Conservation (phyloP, 1,284 basidiomycete species). For the Salmacisia buchloeana region DNA sequence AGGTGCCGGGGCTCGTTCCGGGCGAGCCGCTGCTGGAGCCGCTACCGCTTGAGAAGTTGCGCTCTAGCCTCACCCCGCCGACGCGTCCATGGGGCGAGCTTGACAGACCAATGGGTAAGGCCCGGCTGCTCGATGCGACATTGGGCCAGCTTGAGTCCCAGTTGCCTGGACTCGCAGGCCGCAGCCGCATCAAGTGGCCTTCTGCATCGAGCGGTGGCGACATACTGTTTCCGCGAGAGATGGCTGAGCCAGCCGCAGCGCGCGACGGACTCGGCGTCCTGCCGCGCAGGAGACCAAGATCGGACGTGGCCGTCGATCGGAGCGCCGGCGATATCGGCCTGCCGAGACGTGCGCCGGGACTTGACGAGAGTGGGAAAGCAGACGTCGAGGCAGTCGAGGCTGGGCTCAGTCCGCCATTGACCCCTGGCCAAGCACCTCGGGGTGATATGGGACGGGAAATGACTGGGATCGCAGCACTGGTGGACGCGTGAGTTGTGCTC, state of each 20-base stretch:
- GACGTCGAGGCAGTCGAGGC: too few species aligned
- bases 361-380: too few species aligned
- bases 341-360: too few species aligned
- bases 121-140: background rate
- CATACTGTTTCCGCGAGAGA: background rate
- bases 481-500: too few species aligned
- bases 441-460: slow-evolving; percentile 1
- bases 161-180: background rate
- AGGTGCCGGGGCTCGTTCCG: background rate
- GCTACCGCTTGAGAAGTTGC: slow-evolving; percentile 1
- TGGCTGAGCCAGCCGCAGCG: background rate
- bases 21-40: background rate
- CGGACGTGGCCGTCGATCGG: too few species aligned
- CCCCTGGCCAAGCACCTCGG: background rate
- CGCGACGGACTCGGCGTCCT: background rate
- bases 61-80: background rate
- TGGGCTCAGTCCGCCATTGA: too few species aligned
- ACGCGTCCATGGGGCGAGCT: background rate
- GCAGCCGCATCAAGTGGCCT: too few species aligned
- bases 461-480: too few species aligned
- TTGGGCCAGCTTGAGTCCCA: slow-evolving; percentile 8
- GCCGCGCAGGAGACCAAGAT: too few species aligned
- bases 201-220: too few species aligned
- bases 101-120: background rate
- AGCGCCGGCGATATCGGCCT: too few species aligned